Conservation (phyloP, 2,329 filamentous ascomycete species). For the Trichophyton verrucosum region DNA sequence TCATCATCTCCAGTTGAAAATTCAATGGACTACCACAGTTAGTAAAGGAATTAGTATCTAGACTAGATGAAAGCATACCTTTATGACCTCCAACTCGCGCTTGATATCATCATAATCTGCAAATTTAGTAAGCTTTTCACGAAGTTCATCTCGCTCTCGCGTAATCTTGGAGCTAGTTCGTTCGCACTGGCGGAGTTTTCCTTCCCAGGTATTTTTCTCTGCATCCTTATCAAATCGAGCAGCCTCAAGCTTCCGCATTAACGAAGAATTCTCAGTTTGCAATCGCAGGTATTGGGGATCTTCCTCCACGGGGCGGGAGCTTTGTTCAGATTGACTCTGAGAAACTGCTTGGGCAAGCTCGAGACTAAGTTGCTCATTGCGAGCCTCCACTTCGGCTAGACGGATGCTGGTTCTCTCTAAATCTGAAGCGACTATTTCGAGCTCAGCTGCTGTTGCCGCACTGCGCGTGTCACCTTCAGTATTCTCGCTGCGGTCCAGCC, state of each 20-base stretch:
- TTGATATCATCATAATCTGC: constrained; percentile 93
- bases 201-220: constrained; percentile 63
- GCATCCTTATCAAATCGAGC: constrained; percentile 72
- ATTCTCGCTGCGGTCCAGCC: constrained; percentile 61
- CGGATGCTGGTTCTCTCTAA: constrained; percentile 78
- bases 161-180: constrained; percentile 62
- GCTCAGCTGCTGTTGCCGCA: constrained; percentile 70
- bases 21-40: constrained; percentile 59
- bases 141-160: constrained; percentile 68
- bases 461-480: constrained; percentile 46
- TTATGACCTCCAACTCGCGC: constrained; percentile 88
- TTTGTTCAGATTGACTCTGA: constrained; percentile 47
- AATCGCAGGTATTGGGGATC: constrained; percentile 80
- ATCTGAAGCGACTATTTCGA: constrained; percentile 87
- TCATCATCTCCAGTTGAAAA: constrained; percentile 79
- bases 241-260: constrained; percentile 78
- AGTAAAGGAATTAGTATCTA: constrained; percentile 7
- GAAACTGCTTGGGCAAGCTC: constrained; percentile 85
- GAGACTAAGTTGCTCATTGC: constrained; percentile 83
- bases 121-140: constrained; percentile 73
- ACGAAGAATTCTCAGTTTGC: constrained; percentile 82
- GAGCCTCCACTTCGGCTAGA: constrained; percentile 78
- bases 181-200: constrained; percentile 64
- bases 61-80: constrained; percentile 34
- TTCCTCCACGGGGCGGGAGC: constrained; percentile 59